Percentiles rank a stretch among this genome's conserved stretches.
Conservation (phyloP, 306 rosid species). For the Castanopsis chinensis region DNA sequence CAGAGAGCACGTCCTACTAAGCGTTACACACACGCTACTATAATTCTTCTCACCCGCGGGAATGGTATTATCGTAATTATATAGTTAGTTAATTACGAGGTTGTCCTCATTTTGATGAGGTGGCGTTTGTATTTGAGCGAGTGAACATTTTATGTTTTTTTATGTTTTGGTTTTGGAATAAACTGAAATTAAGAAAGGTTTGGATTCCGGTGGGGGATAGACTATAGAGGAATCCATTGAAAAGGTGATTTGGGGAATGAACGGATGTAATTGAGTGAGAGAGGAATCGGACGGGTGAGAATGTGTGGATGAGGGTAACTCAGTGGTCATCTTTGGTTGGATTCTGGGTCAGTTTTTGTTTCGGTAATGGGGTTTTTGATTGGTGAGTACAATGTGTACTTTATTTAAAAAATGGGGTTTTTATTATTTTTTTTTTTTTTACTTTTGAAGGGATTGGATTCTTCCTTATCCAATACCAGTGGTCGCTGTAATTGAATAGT, state of each 20-base stretch:
- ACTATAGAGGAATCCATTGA: background rate
- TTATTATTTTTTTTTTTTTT: background rate
- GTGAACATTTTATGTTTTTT: background rate
- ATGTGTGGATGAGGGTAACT: background rate
- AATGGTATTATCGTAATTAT: background rate
- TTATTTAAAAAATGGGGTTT: background rate
- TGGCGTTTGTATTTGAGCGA: background rate
- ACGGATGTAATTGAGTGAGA: slow-evolving; percentile 17
- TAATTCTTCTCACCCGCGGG: background rate
- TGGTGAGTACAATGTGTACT: slow-evolving; percentile 1
- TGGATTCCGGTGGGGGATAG: slow-evolving; percentile 25
- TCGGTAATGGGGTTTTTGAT: background rate
- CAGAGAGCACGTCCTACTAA: no score
- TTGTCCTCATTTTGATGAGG: background rate
- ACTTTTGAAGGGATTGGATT: slow-evolving; percentile 10
- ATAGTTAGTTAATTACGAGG: background rate
- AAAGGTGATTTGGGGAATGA: background rate
- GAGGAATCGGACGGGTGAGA: slow-evolving; percentile 11
- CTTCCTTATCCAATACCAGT: background rate
- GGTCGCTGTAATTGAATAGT: background rate
- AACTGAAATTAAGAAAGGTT: slow-evolving; percentile 17
- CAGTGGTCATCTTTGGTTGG: slow-evolving; percentile 1
- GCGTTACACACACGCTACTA: slow-evolving; percentile 19
- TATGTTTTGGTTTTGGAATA: background rate
- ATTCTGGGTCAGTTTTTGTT: background rate